Conservation (phyloP, 2,329 filamentous ascomycete genomes). For the Sporothrix euskadiensis region DNA sequence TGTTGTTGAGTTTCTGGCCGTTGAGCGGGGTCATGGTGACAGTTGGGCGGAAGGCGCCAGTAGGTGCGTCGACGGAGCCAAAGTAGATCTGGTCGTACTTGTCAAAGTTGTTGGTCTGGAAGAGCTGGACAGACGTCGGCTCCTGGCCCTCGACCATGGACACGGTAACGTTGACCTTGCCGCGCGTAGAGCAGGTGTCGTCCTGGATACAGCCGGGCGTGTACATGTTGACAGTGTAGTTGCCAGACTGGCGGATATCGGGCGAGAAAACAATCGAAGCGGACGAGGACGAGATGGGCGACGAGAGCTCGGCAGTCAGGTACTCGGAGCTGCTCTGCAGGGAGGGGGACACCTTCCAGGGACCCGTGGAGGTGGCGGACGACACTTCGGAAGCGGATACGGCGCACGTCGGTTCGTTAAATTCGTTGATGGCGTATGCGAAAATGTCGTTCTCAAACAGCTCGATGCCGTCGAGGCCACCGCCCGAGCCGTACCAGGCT, state of each 20-base stretch:
- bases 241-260: conserved; percentile 82
- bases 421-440: conserved; percentile 78
- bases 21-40: conserved; percentile 73
- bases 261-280: conserved; percentile 77
- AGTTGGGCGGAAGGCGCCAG: conserved; percentile 71
- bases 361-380: conserved; percentile 66
- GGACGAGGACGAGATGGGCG: conserved; percentile 56
- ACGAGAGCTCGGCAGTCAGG: conserved; percentile 65
- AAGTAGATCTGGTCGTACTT: conserved; percentile 94
- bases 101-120: conserved; percentile 92
- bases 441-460: conserved; percentile 84
- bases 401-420: conserved; percentile 85
- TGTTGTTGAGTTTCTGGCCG: conserved; percentile 59
- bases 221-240: conserved; percentile 88
- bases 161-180: conserved; percentile 72
- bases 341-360: conserved; percentile 71
- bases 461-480: conserved; percentile 81
- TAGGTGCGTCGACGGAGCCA: conserved; percentile 76
- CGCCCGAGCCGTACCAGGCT: conserved; percentile 82
- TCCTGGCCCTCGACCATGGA: conserved; percentile 49
- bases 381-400: conserved; percentile 62
- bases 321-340: conserved; percentile 73
- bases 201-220: conserved; percentile 89
- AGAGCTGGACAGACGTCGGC: conserved; percentile 59
- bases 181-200: conserved; percentile 71